phyloP scores from a whole-genome alignment of 306 rosid species.

The Cucurbita pepo region DNA sequence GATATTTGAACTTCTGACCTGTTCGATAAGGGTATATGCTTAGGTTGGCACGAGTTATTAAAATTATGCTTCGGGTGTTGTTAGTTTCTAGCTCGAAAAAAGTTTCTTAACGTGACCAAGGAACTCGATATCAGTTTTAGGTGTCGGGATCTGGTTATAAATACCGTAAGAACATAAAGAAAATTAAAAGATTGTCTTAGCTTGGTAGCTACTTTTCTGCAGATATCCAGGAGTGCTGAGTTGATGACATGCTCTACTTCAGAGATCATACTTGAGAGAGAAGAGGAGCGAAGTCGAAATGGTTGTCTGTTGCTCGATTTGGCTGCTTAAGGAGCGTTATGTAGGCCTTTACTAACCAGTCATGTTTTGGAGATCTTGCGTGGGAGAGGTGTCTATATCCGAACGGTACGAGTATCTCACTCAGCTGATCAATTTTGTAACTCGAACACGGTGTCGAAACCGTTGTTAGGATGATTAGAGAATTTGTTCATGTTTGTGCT shows the following conservation, averaged over 20 bases:
- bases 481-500: slow-evolving; percentile 16
- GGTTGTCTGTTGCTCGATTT: slow-evolving; percentile 15
- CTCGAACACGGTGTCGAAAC: slow-evolving; percentile 18
- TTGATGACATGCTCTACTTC: neutral
- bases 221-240: slow-evolving; percentile 60
- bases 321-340: slow-evolving; percentile 12
- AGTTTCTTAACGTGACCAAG: neutral
- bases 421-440: slow-evolving; percentile 70
- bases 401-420: slow-evolving; percentile 23
- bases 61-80: neutral
- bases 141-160: neutral
- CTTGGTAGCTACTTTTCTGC: slow-evolving; percentile 12
- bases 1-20: neutral
- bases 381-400: slow-evolving; percentile 28
- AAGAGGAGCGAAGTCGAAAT: neutral
- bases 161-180: neutral
- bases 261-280: neutral
- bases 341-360: slow-evolving; percentile 14
- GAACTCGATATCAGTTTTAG: neutral
- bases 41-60: neutral
- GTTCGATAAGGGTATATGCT: neutral
- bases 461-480: slow-evolving; percentile 5
- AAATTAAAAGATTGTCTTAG: neutral
- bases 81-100: neutral
- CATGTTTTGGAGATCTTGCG: slow-evolving; percentile 24